Evolutionary conservation across 331 rosid genomes (phyloP).

Genomic region (Quercus tomentella): DNA sequence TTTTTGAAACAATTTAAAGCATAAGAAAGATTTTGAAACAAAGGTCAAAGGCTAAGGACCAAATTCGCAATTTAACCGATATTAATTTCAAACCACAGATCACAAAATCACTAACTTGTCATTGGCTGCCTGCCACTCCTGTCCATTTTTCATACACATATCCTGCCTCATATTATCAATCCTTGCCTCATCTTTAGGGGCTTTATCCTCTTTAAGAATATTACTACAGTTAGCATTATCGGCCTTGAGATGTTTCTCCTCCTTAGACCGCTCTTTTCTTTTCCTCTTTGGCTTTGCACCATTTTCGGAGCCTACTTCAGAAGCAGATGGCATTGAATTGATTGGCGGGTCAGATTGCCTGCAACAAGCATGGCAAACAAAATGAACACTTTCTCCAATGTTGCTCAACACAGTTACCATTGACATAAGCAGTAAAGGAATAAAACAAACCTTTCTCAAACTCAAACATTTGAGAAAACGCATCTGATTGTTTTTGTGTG

Average conservation of each 20-base stretch:
- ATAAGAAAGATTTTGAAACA: too few species aligned
- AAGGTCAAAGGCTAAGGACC: too few species aligned
- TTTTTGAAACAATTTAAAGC: too few species aligned
- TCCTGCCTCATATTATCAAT: slow-evolving; percentile 19
- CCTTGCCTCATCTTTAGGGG: slow-evolving; percentile 25
- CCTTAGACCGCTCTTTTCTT: slow-evolving; percentile 32
- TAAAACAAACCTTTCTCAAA: background rate
- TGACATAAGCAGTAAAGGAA: slow-evolving; percentile 1
- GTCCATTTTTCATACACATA: slow-evolving; percentile 26
- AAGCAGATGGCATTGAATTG: slow-evolving; percentile 12
- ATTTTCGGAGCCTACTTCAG: slow-evolving; percentile 28
- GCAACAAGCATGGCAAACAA: slow-evolving; percentile 21
- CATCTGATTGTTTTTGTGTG: background rate
- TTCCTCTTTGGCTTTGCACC: slow-evolving; percentile 38
- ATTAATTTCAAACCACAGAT: slow-evolving; percentile 1
- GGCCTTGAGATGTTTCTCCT: slow-evolving; percentile 24
- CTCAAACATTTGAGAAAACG: slow-evolving; percentile 2
- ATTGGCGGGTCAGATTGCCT: slow-evolving; percentile 37
- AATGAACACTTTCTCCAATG: background rate
- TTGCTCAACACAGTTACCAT: slow-evolving; percentile 1
- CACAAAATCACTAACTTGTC: slow-evolving; percentile 39
- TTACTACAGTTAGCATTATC: slow-evolving; percentile 17
- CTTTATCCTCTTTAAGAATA: slow-evolving; percentile 18
- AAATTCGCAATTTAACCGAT: too few species aligned
- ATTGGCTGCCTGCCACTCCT: slow-evolving; percentile 22